Evolutionary conservation across 148 eudicot species (phyloP).

Genomic region (Simmondsia chinensis): DNA sequence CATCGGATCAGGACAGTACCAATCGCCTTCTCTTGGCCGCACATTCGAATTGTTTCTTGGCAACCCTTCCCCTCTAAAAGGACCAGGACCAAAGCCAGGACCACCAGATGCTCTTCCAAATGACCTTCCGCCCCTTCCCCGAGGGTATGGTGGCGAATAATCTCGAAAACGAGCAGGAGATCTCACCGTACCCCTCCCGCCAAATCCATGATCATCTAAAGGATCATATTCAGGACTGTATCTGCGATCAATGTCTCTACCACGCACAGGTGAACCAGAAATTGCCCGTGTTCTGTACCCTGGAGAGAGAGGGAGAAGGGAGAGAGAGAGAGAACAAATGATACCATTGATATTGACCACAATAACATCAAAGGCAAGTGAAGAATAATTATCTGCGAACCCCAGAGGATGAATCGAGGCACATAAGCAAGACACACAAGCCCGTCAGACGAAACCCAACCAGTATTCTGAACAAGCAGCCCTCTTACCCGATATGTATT

Average conservation of each 20-base stretch:
- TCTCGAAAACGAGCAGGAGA: slow-evolving; percentile 63
- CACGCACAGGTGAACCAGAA: slow-evolving; percentile 83
- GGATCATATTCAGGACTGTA: slow-evolving; percentile 65
- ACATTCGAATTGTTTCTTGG: slow-evolving; percentile 70
- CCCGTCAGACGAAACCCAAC: no score
- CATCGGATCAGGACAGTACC: neutral
- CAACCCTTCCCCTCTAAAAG: slow-evolving; percentile 41
- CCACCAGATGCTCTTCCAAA: slow-evolving; percentile 54
- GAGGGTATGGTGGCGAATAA: slow-evolving; percentile 66
- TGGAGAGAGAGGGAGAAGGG: slow-evolving; percentile 43
- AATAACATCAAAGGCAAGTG: slow-evolving; percentile 9
- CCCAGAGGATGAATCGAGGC: slow-evolving; percentile 9
- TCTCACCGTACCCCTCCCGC: slow-evolving; percentile 42
- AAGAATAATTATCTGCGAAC: slow-evolving; percentile 6
- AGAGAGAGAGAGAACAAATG: slow-evolving; percentile 10
- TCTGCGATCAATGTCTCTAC: slow-evolving; percentile 55
- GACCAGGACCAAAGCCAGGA: slow-evolving; percentile 52
- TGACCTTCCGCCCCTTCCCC: slow-evolving; percentile 65
- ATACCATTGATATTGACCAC: slow-evolving; percentile 27
- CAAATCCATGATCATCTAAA: slow-evolving; percentile 58
- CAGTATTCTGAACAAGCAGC: no score
- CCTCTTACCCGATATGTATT: no score
- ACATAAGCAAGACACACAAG: no score
- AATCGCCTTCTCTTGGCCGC: slow-evolving; percentile 71
- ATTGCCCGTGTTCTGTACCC: slow-evolving; percentile 79